Conservation (phyloP, 768 basidiomycete species). For the Mycena rosella region DNA sequence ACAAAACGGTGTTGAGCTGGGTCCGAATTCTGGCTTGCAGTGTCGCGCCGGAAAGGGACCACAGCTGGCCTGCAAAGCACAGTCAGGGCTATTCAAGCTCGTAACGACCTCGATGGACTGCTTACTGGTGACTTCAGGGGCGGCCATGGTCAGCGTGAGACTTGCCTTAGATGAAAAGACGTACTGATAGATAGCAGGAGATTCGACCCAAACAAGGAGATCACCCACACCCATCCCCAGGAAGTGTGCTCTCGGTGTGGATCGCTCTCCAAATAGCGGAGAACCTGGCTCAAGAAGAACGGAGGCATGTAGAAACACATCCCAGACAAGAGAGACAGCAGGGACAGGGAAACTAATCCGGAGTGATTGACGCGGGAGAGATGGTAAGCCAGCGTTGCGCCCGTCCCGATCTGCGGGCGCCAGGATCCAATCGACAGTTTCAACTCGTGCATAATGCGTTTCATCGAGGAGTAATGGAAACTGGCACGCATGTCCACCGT, state of each 20-base stretch:
- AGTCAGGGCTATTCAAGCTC: too few species aligned
- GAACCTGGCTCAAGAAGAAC: slow-evolving; percentile 60
- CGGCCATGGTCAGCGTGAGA: too few species aligned
- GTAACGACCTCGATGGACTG: too few species aligned
- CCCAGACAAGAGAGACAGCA: slow-evolving; percentile 68
- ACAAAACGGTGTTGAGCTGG: slow-evolving; percentile 75
- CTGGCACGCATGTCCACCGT: slow-evolving; percentile 78
- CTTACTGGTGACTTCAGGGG: too few species aligned
- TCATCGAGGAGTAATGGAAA: slow-evolving; percentile 72
- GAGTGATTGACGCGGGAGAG: slow-evolving; percentile 68
- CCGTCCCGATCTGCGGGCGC: slow-evolving; percentile 71
- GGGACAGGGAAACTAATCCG: slow-evolving; percentile 54
- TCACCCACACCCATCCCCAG: slow-evolving; percentile 74
- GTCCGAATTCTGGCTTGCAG: slow-evolving; percentile 69
- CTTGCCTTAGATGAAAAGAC: too few species aligned
- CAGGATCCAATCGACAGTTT: slow-evolving; percentile 66
- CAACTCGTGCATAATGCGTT: slow-evolving; percentile 61
- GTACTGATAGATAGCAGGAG: slow-evolving; percentile 42
- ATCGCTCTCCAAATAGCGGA: slow-evolving; percentile 71
- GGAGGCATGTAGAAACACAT: slow-evolving; percentile 70
- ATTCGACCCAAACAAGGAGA: neutral
- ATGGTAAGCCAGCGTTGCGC: slow-evolving; percentile 72
- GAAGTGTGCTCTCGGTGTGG: slow-evolving; percentile 59
- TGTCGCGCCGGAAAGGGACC: slow-evolving; percentile 63
- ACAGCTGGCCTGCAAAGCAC: slow-evolving; percentile 32